Evolutionary conservation across 345 rosid species (phyloP).

Genomic region (Boechera retrofracta): DNA sequence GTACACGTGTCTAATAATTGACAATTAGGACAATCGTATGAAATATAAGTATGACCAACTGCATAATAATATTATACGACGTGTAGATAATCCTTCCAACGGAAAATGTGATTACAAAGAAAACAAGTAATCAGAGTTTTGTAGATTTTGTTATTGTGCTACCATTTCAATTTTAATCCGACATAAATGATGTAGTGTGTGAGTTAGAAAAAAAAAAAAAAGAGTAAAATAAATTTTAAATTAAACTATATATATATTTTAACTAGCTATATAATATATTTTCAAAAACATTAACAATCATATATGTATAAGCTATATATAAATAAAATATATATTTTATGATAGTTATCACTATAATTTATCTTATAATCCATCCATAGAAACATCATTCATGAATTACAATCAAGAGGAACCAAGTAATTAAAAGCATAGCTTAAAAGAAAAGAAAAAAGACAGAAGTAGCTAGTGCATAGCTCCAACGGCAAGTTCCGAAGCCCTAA

Average conservation of each 20-base stretch:
- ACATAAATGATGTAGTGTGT: not conserved
- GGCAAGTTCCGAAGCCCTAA: constrained; percentile 44
- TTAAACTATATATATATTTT: not conserved
- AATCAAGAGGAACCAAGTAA: constrained; percentile 27
- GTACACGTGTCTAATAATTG: constrained; percentile 23
- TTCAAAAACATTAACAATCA: not conserved
- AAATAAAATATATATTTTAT: not conserved
- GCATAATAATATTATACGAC: constrained; percentile 33
- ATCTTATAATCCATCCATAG: not conserved
- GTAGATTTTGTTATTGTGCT: not conserved
- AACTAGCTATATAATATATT: not conserved
- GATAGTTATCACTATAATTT: not conserved
- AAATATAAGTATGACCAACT: constrained; percentile 37
- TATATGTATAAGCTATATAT: not conserved
- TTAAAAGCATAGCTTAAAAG: not conserved
- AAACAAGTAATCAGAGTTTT: not conserved
- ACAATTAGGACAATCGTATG: constrained; percentile 22
- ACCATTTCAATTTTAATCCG: not conserved
- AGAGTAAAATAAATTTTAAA: not conserved
- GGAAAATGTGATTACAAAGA: constrained; percentile 6
- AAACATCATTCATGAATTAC: constrained; percentile 24
- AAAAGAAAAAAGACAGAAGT: not conserved
- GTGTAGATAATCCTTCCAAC: constrained; percentile 16
- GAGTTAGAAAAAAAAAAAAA: not conserved
- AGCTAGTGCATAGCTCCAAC: constrained; percentile 32